Evolutionary conservation across 352 stramenopile species (phyloP).

Genomic region (Phytophthora rubi): DNA sequence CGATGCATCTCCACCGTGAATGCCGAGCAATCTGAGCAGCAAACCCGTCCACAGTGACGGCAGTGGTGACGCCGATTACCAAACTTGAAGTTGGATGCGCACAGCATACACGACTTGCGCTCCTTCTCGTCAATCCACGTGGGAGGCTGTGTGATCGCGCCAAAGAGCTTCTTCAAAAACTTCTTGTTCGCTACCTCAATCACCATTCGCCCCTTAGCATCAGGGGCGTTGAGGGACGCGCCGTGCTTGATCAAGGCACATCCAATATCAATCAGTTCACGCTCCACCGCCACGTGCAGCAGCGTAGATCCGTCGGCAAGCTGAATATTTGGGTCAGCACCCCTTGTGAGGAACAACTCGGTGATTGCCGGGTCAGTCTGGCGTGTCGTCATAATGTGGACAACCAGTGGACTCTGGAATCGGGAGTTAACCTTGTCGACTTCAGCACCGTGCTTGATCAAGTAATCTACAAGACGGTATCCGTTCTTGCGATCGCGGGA

Average conservation of each 20-base stretch:
- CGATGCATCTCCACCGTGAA: conserved; percentile 81
- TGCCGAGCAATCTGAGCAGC: conserved; percentile 83
- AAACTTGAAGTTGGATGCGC: conserved; percentile 78
- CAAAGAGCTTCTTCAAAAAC: conserved; percentile 85
- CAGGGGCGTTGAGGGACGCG: conserved; percentile 73
- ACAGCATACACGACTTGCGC: conserved; percentile 78
- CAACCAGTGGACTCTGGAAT: conserved; percentile 79
- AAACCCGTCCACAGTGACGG: conserved; percentile 85
- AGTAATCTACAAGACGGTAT: conserved; percentile 78
- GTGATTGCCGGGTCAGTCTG: conserved; percentile 84
- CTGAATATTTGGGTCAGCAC: conserved; percentile 73
- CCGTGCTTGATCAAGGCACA: conserved; percentile 77
- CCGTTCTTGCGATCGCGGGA: conserved; percentile 86
- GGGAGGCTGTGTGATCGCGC: conserved; percentile 73
- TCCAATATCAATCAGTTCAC: conserved; percentile 82
- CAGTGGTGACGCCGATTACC: conserved; percentile 83
- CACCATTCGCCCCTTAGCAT: conserved; percentile 76
- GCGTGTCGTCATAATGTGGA: conserved; percentile 88
- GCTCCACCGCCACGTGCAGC: conserved; percentile 83
- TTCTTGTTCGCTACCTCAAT: conserved; percentile 83
- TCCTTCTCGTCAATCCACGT: conserved; percentile 85
- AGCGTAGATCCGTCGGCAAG: conserved; percentile 84
- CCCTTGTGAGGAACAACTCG: conserved; percentile 69
- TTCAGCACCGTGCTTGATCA: conserved; percentile 83
- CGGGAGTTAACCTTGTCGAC: conserved; percentile 87